phyloP scores from a whole-genome alignment of 441 rosid genomes.

The Erodium chrysanthum region DNA sequence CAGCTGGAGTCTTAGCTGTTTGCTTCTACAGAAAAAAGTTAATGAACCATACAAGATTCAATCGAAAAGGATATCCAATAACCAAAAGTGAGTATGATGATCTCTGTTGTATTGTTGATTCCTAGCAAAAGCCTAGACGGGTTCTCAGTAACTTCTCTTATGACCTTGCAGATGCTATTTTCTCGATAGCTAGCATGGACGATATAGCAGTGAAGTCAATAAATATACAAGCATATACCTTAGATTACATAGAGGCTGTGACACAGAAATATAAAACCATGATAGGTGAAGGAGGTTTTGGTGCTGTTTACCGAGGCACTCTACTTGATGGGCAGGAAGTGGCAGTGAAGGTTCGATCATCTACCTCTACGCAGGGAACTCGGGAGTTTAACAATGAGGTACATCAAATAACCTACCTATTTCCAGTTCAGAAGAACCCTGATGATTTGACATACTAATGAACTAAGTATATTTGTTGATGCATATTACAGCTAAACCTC shows the following conservation, averaged over 20 bases:
- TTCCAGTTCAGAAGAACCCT: background rate
- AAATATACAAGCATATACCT: conserved; percentile 35
- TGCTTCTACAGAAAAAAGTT: conserved; percentile 27
- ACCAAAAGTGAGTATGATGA: conserved; percentile 41
- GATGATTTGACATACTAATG: background rate
- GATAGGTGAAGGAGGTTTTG: conserved; percentile 74
- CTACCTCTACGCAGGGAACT: conserved; percentile 68
- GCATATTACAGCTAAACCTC: conserved; percentile 43
- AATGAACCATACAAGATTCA: conserved; percentile 17
- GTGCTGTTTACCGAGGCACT: conserved; percentile 58
- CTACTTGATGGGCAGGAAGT: conserved; percentile 59
- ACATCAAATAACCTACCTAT: conserved; percentile 3
- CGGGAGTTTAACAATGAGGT: conserved; percentile 78
- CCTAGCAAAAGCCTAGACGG: background rate
- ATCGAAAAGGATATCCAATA: conserved; percentile 25
- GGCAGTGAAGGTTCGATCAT: conserved; percentile 70
- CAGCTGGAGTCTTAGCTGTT: conserved; percentile 27
- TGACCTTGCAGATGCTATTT: too few relatives aligned
- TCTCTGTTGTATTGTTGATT: conserved; percentile 4
- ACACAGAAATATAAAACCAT: conserved; percentile 44
- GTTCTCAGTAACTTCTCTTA: too few relatives aligned
- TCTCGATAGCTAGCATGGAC: conserved; percentile 27
- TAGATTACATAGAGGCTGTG: conserved; percentile 39
- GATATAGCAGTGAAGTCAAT: conserved; percentile 36
- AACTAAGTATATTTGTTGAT: conserved; percentile 17